A percentile compares a stretch with the other conserved stretches of the same genome.
Evolutionary conservation across 768 basidiomycete species (phyloP).

Genomic region (Inosperma sp.): DNA sequence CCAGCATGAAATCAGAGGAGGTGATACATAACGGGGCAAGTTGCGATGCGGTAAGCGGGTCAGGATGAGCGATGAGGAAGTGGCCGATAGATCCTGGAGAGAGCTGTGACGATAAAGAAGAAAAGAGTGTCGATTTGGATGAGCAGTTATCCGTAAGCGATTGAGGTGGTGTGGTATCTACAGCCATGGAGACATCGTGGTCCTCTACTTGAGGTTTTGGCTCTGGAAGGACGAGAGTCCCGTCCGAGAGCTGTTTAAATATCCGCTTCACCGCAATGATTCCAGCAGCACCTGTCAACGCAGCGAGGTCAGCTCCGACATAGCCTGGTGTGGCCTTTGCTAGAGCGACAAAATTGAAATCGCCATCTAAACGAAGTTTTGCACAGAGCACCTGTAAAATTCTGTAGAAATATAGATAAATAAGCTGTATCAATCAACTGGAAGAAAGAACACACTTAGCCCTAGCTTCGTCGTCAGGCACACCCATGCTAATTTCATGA

Average conservation of each 20-base stretch:
- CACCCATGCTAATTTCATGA: slow-evolving; percentile 96
- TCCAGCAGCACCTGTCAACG: slow-evolving; percentile 87
- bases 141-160: slow-evolving; percentile 11
- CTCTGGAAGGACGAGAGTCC: slow-evolving; percentile 53
- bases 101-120: slow-evolving; percentile 32
- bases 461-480: slow-evolving; percentile 87
- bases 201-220: slow-evolving; percentile 20
- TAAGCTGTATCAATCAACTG: background rate
- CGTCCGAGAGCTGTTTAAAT: slow-evolving; percentile 74
- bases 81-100: slow-evolving; percentile 68
- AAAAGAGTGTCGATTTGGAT: slow-evolving; percentile 19
- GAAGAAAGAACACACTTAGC: slow-evolving; percentile 60
- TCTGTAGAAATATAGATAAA: slow-evolving; percentile 37
- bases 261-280: slow-evolving; percentile 93
- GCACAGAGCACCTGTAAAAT: slow-evolving; percentile 83
- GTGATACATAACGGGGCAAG: slow-evolving; percentile 81
- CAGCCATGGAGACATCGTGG: slow-evolving; percentile 40
- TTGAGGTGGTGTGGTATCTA: slow-evolving; percentile 31
- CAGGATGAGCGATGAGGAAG: slow-evolving; percentile 85
- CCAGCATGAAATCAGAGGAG: slow-evolving; percentile 70
- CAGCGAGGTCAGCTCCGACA: slow-evolving; percentile 91
- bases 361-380: slow-evolving; percentile 79
- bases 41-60: slow-evolving; percentile 70
- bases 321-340: slow-evolving; percentile 97
- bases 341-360: slow-evolving; percentile 79